phyloP scores from a whole-genome alignment of 768 basidiomycete genomes.

The Tulasnella calospora region DNA sequence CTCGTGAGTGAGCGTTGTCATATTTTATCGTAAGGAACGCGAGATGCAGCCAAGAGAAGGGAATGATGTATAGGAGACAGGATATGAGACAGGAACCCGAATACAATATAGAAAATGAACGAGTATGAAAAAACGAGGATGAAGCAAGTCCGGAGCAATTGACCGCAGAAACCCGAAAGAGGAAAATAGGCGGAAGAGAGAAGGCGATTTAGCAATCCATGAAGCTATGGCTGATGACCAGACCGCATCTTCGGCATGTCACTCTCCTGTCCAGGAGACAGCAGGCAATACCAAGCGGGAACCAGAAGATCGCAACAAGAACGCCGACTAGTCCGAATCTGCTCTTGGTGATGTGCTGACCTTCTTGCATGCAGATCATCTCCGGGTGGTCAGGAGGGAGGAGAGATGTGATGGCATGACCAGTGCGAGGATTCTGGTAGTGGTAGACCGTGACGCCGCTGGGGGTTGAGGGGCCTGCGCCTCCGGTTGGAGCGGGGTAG shows the following conservation, averaged over 20 bases:
- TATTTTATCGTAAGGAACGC: background rate
- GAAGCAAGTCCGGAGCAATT: background rate
- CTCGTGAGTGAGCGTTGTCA: background rate
- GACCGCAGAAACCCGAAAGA: background rate
- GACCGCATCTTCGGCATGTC: constrained; percentile 31
- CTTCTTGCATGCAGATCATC: constrained; percentile 79
- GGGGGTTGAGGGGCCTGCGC: background rate
- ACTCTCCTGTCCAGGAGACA: constrained; percentile 72
- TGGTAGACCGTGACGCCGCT: constrained; percentile 49
- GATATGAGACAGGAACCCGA: background rate
- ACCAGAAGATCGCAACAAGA: constrained; percentile 80
- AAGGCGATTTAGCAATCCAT: constrained; percentile 11
- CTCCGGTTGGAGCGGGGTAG: background rate
- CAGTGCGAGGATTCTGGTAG: constrained; percentile 60
- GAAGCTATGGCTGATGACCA: constrained; percentile 1
- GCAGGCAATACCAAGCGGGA: constrained; percentile 72
- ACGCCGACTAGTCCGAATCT: constrained; percentile 69
- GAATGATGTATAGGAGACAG: background rate
- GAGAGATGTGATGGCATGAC: constrained; percentile 54
- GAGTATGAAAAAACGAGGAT: background rate
- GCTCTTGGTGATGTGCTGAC: constrained; percentile 58
- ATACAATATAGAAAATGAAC: background rate
- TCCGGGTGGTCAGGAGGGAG: constrained; percentile 75
- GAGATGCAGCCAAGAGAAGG: background rate
- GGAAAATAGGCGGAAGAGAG: background rate